Evolutionary conservation across 192 early-diverging fungal species (phyloP), one percentile per base, ranked within the genome.

Genomic region (Chytriomyces sp.): DNA sequence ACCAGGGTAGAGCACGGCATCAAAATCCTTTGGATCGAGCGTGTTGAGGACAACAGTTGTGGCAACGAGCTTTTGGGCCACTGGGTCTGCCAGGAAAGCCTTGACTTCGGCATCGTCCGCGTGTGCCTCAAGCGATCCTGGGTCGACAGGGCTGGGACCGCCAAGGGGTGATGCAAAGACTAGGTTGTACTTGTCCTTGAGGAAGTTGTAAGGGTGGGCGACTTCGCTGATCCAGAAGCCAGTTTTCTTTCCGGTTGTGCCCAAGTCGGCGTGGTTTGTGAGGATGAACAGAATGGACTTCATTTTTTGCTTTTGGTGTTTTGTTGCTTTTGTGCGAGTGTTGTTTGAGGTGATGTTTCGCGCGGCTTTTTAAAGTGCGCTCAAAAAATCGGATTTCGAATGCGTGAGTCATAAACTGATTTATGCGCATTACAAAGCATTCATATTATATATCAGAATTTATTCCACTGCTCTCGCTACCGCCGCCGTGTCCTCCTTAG

Each of bases 131-230:
- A 82, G 26, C 0, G 83, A 85, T 20, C 79, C 67, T 11, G 85
- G 86, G 61, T 89, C 88, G 13, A 89, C 45, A 24, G 86, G 88
- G 3, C 84, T 72, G 75, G 78, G 83, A 18, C 88, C 88, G n/a
- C 88, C 88, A 44, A 86, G 86, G 35, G 87, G 87, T 20, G 70
- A 86, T 23, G 88, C 88, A 70, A 70, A 87, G 67, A 81, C 82
- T 47, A 89, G 79, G 23, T 89, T 84, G 76, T 82, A 90, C 61
- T 82, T 45, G 26, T 77, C 60, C 35, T 69, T 66, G 16, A 89
- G 74, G 48, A 84, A 53, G 23, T 67, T 73, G 65, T 86, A 88
- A 5, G 87, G 87, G 61, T 89, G 87, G 45, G 86, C 88, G 50
- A 86, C 84, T 60, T 89, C 88, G 47, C 83, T 75, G 13, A 88